These are phyloP conservation scores for Obelidium mucronatum DNA, from an alignment of 192 early-diverging fungal species.

Conservation along the genomic window DNA sequence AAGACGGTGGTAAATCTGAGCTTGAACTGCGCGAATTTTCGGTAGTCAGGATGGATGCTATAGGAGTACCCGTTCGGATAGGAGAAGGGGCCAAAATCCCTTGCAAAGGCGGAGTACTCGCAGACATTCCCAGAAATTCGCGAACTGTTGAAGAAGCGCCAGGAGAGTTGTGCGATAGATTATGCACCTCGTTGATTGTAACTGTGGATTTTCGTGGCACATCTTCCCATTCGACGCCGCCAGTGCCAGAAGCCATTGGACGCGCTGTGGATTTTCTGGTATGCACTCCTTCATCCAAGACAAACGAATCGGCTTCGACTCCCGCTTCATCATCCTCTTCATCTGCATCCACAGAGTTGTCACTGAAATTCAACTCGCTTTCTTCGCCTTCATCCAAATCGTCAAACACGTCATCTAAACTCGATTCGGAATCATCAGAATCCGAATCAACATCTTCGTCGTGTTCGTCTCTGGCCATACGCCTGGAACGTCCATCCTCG, in stretches of 20 bases:
- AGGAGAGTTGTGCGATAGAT: neutral
- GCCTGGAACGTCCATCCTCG: too few relatives aligned
- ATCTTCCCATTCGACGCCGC: neutral
- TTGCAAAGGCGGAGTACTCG: neutral
- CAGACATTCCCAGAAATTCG: conserved; percentile 7
- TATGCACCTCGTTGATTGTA: conserved; percentile 18
- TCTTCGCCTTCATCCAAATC: conserved; percentile 15
- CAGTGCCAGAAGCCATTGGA: neutral
- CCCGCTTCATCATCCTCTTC: neutral
- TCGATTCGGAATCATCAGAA: neutral
- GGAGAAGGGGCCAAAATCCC: conserved; percentile 16
- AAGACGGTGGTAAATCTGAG: neutral
- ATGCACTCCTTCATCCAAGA: neutral
- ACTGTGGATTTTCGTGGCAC: conserved; percentile 18
- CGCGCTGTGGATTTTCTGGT: neutral
- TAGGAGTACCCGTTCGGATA: conserved; percentile 1
- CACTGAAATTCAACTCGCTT: conserved; percentile 1
- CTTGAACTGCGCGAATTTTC: neutral
- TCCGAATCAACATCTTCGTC: conserved; percentile 9
- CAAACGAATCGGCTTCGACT: conserved; percentile 17
- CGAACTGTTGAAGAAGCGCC: neutral
- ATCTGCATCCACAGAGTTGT: neutral
- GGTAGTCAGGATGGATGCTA: neutral
- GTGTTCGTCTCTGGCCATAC: neutral
- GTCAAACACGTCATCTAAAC: neutral